Evolutionary conservation across 352 stramenopile species (phyloP).

Genomic region (Phytophthora multivora): DNA sequence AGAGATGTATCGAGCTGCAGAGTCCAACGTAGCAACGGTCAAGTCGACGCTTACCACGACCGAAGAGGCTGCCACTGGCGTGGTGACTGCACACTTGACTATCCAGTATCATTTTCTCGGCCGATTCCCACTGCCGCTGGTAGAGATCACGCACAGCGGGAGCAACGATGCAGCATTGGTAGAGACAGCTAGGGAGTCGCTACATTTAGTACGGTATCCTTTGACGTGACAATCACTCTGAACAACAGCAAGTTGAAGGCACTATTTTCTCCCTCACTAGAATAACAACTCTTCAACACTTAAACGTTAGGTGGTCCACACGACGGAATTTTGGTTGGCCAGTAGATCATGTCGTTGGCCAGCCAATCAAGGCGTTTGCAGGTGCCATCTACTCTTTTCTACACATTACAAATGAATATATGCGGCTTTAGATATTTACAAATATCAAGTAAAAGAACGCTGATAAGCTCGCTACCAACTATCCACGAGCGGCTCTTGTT

Average conservation of each 20-base stretch:
- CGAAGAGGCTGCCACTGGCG: background rate
- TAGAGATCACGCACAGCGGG: slow-evolving; percentile 1
- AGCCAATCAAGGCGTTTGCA: slow-evolving; percentile 26
- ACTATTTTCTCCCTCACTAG: slow-evolving; percentile 3
- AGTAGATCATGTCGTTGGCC: slow-evolving; percentile 18
- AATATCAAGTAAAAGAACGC: background rate
- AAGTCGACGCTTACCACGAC: slow-evolving; percentile 8
- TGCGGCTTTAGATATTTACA: slow-evolving; percentile 18
- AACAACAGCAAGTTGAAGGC: slow-evolving; percentile 11
- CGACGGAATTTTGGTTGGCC: slow-evolving; percentile 36
- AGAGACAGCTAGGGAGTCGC: background rate
- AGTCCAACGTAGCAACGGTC: slow-evolving; percentile 17
- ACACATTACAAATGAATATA: background rate
- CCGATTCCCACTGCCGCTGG: slow-evolving; percentile 2
- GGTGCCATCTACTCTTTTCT: background rate
- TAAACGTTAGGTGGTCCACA: slow-evolving; percentile 9
- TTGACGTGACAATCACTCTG: background rate
- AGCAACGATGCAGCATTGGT: background rate
- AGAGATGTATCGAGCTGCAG: slow-evolving; percentile 18
- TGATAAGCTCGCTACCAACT: slow-evolving; percentile 23
- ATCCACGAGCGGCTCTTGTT: background rate
- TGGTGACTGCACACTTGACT: slow-evolving; percentile 14
- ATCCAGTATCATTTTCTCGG: slow-evolving; percentile 20
- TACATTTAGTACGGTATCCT: background rate
- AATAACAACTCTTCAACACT: background rate